Conservation (phyloP, 2,329 filamentous ascomycete species). For the Parastagonospora nodorum region DNA sequence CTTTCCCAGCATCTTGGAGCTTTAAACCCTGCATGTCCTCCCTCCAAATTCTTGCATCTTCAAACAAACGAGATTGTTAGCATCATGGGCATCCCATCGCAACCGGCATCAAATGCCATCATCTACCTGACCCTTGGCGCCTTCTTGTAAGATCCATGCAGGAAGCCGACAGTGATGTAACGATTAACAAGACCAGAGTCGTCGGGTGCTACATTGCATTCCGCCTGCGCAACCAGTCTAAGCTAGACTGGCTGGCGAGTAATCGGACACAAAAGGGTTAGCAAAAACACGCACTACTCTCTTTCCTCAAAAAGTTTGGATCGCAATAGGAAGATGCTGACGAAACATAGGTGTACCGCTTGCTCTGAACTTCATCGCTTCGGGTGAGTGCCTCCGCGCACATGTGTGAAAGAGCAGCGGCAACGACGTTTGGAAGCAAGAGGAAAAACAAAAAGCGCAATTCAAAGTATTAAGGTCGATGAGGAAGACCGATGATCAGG, state of each 20-base stretch:
- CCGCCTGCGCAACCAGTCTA: constrained; percentile 65
- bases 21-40: constrained; percentile 26
- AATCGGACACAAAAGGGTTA: constrained; percentile 84
- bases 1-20: constrained; percentile 13
- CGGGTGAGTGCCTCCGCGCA: constrained; percentile 72
- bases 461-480: not conserved
- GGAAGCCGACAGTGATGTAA: constrained; percentile 4
- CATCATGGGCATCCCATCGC: constrained; percentile 75
- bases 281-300: constrained; percentile 14
- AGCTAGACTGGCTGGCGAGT: constrained; percentile 72
- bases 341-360: constrained; percentile 69
- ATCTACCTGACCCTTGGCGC: constrained; percentile 79
- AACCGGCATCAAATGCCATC: constrained; percentile 78
- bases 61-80: constrained; percentile 2
- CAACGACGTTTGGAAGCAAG: constrained; percentile 53
- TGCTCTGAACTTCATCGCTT: constrained; percentile 88
- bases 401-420: constrained; percentile 58
- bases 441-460: no score
- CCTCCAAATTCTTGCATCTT: constrained; percentile 10
- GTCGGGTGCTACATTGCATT: constrained; percentile 65
- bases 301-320: not conserved
- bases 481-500: constrained; percentile 33
- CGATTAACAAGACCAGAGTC: constrained; percentile 53
- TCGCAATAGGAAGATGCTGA: constrained; percentile 18
- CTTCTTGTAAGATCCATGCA: constrained; percentile 67